Percentiles rank a stretch among this genome's conserved stretches.
These are phyloP conservation scores for Cryptosporidium meleagridis DNA, from an alignment of 169 alveolate species.

Conservation along the genomic window DNA sequence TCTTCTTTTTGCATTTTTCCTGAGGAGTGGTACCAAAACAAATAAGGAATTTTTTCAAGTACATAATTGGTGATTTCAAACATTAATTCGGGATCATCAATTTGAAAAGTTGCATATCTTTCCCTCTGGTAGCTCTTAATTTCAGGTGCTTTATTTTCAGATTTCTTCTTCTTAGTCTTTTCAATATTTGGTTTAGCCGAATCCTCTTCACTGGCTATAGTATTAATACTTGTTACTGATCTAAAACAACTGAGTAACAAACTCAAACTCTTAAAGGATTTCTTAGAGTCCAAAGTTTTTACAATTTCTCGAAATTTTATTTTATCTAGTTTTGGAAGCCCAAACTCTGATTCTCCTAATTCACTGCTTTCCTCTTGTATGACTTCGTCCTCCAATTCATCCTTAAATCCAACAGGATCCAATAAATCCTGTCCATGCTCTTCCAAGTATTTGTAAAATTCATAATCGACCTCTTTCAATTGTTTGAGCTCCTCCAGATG, in stretches of 20 bases:
- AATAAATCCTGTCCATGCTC: constrained; percentile 40
- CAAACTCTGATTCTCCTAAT: background rate
- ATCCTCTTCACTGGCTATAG: background rate
- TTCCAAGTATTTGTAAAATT: constrained; percentile 40
- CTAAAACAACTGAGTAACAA: constrained; percentile 30
- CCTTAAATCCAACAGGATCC: constrained; percentile 16
- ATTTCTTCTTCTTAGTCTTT: constrained; percentile 15
- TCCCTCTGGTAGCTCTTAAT: background rate
- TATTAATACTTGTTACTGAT: constrained; percentile 50
- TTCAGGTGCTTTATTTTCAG: background rate
- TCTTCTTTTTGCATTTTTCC: constrained; percentile 7
- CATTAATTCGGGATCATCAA: constrained; percentile 59
- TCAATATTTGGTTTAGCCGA: background rate
- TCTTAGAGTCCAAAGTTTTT: background rate
- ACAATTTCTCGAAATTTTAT: background rate
- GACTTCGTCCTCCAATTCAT: background rate
- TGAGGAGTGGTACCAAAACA: constrained; percentile 50
- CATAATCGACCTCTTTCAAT: constrained; percentile 40
- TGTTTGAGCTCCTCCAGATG: constrained; percentile 42
- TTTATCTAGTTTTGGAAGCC: constrained; percentile 2
- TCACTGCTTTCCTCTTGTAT: background rate
- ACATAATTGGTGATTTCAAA: constrained; percentile 9
- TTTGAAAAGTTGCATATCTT: constrained; percentile 2
- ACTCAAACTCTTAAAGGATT: constrained; percentile 3
- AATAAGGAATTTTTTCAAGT: background rate